phyloP scores from a whole-genome alignment of 768 basidiomycete genomes.

The Piloderma croceum region DNA sequence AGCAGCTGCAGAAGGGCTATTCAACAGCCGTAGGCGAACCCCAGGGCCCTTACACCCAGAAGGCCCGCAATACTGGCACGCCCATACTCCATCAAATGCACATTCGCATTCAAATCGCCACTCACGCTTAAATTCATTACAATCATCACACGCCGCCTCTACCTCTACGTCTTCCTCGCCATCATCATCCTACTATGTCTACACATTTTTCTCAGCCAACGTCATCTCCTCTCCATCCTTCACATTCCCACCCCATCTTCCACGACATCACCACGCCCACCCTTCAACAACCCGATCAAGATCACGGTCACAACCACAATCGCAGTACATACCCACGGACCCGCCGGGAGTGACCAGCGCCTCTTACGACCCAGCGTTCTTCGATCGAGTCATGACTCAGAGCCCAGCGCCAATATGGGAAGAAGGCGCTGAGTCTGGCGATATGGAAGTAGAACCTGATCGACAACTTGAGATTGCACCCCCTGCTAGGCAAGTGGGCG shows the following conservation, averaged over 20 bases:
- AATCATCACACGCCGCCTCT: too few species aligned
- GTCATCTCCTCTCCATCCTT: conserved; percentile 35
- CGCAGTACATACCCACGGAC: neutral
- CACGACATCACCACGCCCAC: too few species aligned
- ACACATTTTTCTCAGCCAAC: conserved; percentile 44
- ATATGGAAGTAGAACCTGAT: too few species aligned
- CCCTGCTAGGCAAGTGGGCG: neutral
- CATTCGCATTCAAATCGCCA: too few species aligned
- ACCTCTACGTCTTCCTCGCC: conserved; percentile 11
- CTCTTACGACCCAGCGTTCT: conserved; percentile 32
- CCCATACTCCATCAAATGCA: conserved; percentile 8
- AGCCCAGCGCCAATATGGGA: conserved; percentile 35
- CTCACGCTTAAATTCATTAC: too few species aligned
- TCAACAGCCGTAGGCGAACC: conserved; percentile 17
- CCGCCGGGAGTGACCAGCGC: conserved; percentile 10
- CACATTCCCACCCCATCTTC: conserved; percentile 23
- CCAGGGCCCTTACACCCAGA: conserved; percentile 30
- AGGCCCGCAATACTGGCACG: conserved; percentile 39
- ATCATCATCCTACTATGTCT: conserved; percentile 26
- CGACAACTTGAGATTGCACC: too few species aligned
- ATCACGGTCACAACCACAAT: conserved; percentile 7
- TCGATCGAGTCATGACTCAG: conserved; percentile 34
- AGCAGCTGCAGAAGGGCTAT: conserved; percentile 45
- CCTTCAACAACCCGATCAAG: conserved; percentile 2
- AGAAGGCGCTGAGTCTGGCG: conserved; percentile 12